Base-by-base conservation (phyloP, 2,329 filamentous ascomycete species). In the Fusarium sarcochroum region DNA sequence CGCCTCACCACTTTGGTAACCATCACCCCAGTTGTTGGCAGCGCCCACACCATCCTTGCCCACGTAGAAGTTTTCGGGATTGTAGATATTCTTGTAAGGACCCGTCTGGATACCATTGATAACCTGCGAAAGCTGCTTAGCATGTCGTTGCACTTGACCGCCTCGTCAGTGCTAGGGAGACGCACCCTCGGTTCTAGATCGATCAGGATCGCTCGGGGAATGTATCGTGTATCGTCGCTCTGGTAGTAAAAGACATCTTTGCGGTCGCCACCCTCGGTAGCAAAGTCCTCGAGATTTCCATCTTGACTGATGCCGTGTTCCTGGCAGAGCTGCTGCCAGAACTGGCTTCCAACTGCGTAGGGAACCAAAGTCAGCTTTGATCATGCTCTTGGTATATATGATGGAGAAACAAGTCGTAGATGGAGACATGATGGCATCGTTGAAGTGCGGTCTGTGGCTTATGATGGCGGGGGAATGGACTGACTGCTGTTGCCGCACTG, bases 221-320 rank as follows among this genome's bases (percentile, higher is more conserved):
- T 98, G 81, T 99, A 99, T 83, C 96, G 89, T 61, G 96, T 99
- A 79, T 99, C 96, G 84, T 99, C 96, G 77, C 94, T 98, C 86
- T 97, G 95, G 84, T 98, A 99, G 87, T 97, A 98, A 83, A 98
- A 98, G 65, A 99, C 96, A 81, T 99, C 96, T 80, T 99, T 99
- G 74, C 96, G 91, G 82, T 99, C 96, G 71, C 95, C 94, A 77
- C 96, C 96, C 80, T 98, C 96, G 49, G 94, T 98, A 77, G 96
- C 96, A 83, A 98, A 98, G 80, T 98, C 94, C 79, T 98, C 94
- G 60, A 99, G 87, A 79, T 98, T 98, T 60, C 96, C 96, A 82
- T 98, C 94, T 78, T 96, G 93, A 76, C 92, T 97, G 83, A 99
- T 99, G 66, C 97, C 96, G 79, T 99, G 96, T 82, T 99, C 96